Evolutionary conservation across 148 eudicot genomes (phyloP), one percentile per base, ranked within the genome.

Genomic region (Bassia scoparia): DNA sequence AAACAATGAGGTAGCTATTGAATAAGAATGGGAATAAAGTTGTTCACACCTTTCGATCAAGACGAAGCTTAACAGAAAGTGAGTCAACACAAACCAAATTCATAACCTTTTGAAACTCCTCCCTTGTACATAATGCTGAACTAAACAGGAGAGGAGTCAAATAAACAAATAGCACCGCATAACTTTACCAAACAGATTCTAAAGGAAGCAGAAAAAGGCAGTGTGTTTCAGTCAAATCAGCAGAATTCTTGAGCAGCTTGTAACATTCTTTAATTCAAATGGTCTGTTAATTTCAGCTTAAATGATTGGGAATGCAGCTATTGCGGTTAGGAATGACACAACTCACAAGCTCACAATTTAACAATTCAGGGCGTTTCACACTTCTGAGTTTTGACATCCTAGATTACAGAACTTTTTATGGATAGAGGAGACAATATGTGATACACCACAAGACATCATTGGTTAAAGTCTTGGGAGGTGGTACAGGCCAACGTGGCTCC

Each of bases 41-140:
- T 33, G 55, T 8, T 24, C 27, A 29, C 72, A 90, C 96, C 91
- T 90, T 90, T 77, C 30, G 77, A 83, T 90, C 96, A 31, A 88
- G 74, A 69, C 77, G 85, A 44, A 90, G 90, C 84, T 87, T 90
- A 41, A 88, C 84, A 50, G 89, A 82, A 60, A 88, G 72, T 30
- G 86, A 79, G 77, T 88, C 90, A 46, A 81, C 69, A 54, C 73
- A 70, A 24, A 50, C 79, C 85, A 90, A 78, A 70, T 90, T 87
- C 81, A 90, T 50, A 79, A 84, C 87, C 76, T 80, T 88, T 78
- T 87, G 84, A 74, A 90, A 90, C 80, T 90, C 96, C 35, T 84
- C 89, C 79, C 85, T 87, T 67, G 76, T 65, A 80, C 89, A 87
- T 78, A 90, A 75, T 78, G 84, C 89, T 85, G 90, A 87, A 82